phyloP scores from a whole-genome alignment of 306 rosid species.

The Corylus heterophylla region DNA sequence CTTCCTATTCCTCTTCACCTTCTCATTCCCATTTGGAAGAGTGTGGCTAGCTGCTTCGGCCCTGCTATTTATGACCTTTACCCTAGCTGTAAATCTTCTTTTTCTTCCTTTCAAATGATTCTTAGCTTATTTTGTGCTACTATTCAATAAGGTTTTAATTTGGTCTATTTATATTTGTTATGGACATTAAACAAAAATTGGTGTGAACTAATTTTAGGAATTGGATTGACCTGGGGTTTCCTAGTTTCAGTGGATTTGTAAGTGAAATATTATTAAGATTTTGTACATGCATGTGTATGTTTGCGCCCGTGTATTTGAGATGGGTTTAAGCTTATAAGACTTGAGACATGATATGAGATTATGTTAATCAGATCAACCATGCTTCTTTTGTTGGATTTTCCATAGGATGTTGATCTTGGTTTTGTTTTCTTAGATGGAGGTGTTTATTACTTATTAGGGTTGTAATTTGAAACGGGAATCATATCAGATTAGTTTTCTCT shows the following conservation, averaged over 20 bases:
- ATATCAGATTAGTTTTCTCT: neutral
- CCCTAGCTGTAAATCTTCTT: slow-evolving; percentile 44
- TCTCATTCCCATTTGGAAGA: slow-evolving; percentile 45
- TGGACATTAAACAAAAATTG: neutral
- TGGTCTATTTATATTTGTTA: too few relatives aligned
- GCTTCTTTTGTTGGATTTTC: neutral
- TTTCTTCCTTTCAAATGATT: neutral
- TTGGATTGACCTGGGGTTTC: slow-evolving; percentile 26
- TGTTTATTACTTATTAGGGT: slow-evolving; percentile 2
- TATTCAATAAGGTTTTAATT: too few relatives aligned
- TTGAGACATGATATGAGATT: neutral
- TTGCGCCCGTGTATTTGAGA: neutral
- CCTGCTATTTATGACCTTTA: slow-evolving; percentile 33
- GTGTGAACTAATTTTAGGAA: neutral
- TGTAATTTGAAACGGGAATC: neutral
- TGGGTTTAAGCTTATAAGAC: neutral
- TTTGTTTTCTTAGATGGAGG: neutral
- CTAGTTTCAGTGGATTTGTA: neutral
- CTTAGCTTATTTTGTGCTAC: neutral
- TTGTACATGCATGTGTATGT: neutral
- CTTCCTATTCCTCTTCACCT: slow-evolving; percentile 58
- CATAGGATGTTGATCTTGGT: neutral
- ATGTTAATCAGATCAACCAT: neutral
- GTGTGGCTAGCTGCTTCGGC: slow-evolving; percentile 28
- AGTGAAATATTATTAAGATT: neutral